Conservation (phyloP, 129 eudicot species). For the Mikania micrantha region DNA sequence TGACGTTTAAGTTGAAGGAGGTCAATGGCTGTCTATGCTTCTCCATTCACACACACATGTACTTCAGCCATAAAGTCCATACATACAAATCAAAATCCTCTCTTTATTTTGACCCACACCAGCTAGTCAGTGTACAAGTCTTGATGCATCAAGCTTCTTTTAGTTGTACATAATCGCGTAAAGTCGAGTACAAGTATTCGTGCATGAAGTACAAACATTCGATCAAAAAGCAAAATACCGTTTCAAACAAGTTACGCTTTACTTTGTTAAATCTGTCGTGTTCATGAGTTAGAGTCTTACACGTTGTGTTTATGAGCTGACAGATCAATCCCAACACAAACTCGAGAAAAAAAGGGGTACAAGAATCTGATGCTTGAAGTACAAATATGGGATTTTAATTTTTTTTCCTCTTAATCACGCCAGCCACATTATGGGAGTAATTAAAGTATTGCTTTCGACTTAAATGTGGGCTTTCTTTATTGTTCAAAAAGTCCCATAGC, state of each 20-base stretch:
- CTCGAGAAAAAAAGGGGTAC: background rate
- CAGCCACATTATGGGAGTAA: constrained; percentile 7
- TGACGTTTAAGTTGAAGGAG: background rate
- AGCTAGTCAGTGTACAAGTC: background rate
- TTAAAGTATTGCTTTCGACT: constrained; percentile 8
- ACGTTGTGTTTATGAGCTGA: background rate
- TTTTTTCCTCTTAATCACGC: background rate
- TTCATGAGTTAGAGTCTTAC: too few species aligned
- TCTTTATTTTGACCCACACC: background rate
- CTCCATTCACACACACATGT: background rate
- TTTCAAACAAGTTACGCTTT: too few species aligned
- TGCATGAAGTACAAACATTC: background rate
- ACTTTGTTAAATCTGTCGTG: background rate
- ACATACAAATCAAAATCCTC: background rate
- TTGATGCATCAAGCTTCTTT: background rate
- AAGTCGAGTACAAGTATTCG: background rate
- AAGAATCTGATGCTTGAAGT: background rate
- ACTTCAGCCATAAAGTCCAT: constrained; percentile 11
- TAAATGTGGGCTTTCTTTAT: background rate
- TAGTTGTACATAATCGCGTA: too few species aligned
- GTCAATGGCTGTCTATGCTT: background rate
- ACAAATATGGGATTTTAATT: background rate
- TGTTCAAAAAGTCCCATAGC: background rate
- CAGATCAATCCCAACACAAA: too few species aligned
- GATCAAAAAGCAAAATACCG: background rate